Conservation (phyloP, 2,329 filamentous ascomycete species). For the Biscogniauxia marginata region DNA sequence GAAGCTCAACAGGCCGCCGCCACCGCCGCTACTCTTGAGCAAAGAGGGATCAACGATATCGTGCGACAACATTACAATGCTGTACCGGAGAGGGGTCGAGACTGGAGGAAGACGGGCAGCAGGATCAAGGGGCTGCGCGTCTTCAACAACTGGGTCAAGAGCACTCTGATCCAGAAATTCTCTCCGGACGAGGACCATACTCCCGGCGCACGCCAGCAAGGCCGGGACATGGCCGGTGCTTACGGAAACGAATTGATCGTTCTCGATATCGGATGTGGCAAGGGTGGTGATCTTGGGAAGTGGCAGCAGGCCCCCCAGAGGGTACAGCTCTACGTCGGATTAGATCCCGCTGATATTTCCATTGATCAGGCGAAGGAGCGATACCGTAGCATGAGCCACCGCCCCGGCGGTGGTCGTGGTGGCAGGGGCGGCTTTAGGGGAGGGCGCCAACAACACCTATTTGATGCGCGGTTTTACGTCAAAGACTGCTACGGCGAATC, state of each 20-base stretch:
- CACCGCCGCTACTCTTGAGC: conserved; percentile 40
- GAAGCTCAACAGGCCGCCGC: conserved; percentile 39
- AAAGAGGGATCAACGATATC: conserved; percentile 73
- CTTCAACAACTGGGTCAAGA: conserved; percentile 99
- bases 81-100: conserved; percentile 86
- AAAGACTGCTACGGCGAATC: conserved; percentile 91
- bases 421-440: conserved; percentile 46
- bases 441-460: conserved; percentile 57
- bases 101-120: conserved; percentile 92
- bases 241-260: conserved; percentile 68
- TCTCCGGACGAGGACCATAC: conserved; percentile 74
- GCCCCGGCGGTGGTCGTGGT: conserved; percentile 51
- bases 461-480: conserved; percentile 82
- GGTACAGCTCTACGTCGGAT: conserved; percentile 89
- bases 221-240: conserved; percentile 38
- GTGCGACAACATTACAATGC: conserved; percentile 95
- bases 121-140: conserved; percentile 91
- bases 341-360: conserved; percentile 89
- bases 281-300: conserved; percentile 91
- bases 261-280: conserved; percentile 93
- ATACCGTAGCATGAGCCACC: conserved; percentile 69
- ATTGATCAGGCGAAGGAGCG: conserved; percentile 88
- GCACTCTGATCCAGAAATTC: conserved; percentile 95
- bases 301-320: conserved; percentile 93
- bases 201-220: conserved; percentile 56